Conservation (phyloP, 352 stramenopile species). For the Globisporangium nodosum region DNA sequence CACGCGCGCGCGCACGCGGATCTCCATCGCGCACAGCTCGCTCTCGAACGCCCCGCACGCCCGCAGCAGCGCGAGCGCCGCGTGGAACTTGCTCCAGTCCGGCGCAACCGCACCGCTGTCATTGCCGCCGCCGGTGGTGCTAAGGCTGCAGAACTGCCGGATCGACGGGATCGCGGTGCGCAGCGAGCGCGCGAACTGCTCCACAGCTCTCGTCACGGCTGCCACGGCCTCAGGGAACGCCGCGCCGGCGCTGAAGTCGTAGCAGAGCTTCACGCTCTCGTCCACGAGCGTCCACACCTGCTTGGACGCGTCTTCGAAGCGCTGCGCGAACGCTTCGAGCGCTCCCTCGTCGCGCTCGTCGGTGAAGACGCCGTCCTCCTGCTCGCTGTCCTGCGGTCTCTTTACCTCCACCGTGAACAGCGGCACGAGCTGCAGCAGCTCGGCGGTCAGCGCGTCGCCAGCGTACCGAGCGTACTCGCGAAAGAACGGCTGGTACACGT, state of each 20-base stretch:
- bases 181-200: slow-evolving; percentile 44
- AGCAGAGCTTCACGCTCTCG: slow-evolving; percentile 46
- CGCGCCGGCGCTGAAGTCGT: slow-evolving; percentile 48
- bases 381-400: background rate
- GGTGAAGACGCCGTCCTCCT: slow-evolving; percentile 17
- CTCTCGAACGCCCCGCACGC: slow-evolving; percentile 48
- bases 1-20: slow-evolving; percentile 43
- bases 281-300: slow-evolving; percentile 38
- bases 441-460: slow-evolving; percentile 29
- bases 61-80: slow-evolving; percentile 52
- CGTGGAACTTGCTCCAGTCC: slow-evolving; percentile 75
- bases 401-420: slow-evolving; percentile 16
- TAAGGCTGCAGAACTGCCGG: slow-evolving; percentile 23
- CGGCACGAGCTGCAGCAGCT: slow-evolving; percentile 38
- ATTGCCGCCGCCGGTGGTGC: background rate
- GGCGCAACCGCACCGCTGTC: slow-evolving; percentile 11
- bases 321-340: slow-evolving; percentile 52
- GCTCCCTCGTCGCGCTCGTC: slow-evolving; percentile 16
- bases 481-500: slow-evolving; percentile 53
- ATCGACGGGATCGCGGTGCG: slow-evolving; percentile 34
- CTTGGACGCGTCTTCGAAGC: slow-evolving; percentile 47
- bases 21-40: slow-evolving; percentile 40
- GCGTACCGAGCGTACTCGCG: slow-evolving; percentile 41
- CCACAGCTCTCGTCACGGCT: slow-evolving; percentile 30
- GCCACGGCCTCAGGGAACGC: slow-evolving; percentile 54